These are phyloP conservation scores for Musa schizocarpa DNA, from an alignment of 176 grass and related monocot genomes.

Conservation along the genomic window DNA sequence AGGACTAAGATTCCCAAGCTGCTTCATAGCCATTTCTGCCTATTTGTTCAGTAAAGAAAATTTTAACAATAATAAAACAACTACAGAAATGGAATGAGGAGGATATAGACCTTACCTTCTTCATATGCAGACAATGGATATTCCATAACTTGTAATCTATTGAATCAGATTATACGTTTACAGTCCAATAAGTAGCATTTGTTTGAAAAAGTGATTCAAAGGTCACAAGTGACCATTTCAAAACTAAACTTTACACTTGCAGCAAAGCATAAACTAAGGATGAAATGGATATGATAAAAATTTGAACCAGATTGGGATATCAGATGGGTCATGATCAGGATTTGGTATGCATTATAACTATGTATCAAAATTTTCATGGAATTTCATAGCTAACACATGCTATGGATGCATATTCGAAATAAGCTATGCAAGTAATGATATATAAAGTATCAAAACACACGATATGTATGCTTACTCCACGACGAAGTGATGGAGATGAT, in stretches of 20 bases:
- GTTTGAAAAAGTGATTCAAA: too few relatives aligned
- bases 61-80: constrained; percentile 11
- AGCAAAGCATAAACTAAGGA: too few relatives aligned
- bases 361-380: too few relatives aligned
- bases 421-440: not conserved
- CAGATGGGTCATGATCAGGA: too few relatives aligned
- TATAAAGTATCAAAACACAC: constrained; percentile 2
- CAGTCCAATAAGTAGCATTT: not conserved
- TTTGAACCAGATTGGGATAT: too few relatives aligned
- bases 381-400: not conserved
- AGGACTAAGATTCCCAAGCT: constrained; percentile 74
- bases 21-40: constrained; percentile 93
- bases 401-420: not conserved
- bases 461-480: constrained; percentile 43
- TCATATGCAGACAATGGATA: not conserved
- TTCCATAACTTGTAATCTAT: not conserved
- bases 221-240: too few relatives aligned
- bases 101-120: not conserved
- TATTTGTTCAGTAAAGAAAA: constrained; percentile 23
- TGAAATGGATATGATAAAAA: too few relatives aligned
- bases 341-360: too few relatives aligned
- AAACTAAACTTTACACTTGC: too few relatives aligned
- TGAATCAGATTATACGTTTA: not conserved
- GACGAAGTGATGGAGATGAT: constrained; percentile 66
- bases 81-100: constrained; percentile 3